phyloP scores from a whole-genome alignment of 768 basidiomycete genomes.

The Kwoniella sp. region DNA sequence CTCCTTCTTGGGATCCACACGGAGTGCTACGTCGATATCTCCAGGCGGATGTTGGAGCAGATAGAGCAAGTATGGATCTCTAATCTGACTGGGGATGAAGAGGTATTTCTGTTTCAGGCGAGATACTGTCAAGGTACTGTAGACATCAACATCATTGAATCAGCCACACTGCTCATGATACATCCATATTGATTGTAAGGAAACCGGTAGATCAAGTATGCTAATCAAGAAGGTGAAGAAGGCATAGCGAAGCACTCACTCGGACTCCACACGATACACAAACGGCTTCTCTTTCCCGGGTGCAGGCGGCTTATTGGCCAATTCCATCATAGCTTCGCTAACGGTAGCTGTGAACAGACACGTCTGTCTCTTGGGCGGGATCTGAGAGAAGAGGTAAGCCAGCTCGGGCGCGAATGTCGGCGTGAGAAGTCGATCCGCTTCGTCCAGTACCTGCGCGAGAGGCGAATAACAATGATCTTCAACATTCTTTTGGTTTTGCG shows the following conservation, averaged over 20 bases:
- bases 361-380: conserved; percentile 89
- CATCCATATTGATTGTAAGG: no score
- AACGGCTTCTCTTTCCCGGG: conserved; percentile 85
- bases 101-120: conserved; percentile 86
- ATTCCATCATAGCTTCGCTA: conserved; percentile 77
- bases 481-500: background rate
- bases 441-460: conserved; percentile 88
- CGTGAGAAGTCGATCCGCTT: conserved; percentile 90
- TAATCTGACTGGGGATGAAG: conserved; percentile 90
- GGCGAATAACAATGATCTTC: background rate
- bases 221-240: no score
- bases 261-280: conserved; percentile 73
- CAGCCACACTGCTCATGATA: no score
- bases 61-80: conserved; percentile 87
- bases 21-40: conserved; percentile 69
- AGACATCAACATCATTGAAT: background rate
- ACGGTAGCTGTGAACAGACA: conserved; percentile 96
- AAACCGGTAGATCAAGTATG: no score
- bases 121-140: conserved; percentile 83
- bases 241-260: conserved; percentile 64
- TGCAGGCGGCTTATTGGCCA: conserved; percentile 72
- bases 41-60: conserved; percentile 86
- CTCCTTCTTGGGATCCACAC: conserved; percentile 53
- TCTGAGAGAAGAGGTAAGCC: conserved; percentile 69
- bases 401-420: conserved; percentile 86